Conservation (phyloP, 345 rosid genomes). For the Lepidium sativum region DNA sequence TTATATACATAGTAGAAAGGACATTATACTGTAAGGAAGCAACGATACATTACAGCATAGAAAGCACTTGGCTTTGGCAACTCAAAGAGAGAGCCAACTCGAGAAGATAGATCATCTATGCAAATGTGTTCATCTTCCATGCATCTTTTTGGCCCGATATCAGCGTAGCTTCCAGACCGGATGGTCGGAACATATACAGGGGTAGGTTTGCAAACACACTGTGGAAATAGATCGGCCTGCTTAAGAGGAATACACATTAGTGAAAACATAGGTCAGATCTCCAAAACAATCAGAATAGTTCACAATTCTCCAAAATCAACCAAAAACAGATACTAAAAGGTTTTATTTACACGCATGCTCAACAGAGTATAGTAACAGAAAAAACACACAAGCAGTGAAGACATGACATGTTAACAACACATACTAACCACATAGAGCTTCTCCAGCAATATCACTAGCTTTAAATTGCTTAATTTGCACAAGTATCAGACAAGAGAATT, state of each 20-base stretch:
- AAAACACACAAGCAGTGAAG: background rate
- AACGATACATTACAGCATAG: conserved; percentile 44
- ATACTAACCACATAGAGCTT: background rate
- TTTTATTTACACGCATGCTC: background rate
- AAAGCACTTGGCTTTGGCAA: conserved; percentile 66
- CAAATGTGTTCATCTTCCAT: conserved; percentile 92
- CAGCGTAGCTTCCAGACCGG: conserved; percentile 78
- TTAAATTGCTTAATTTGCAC: background rate
- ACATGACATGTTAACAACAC: background rate
- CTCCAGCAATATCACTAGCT: background rate
- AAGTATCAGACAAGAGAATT: background rate
- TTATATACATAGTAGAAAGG: background rate
- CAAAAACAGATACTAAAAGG: background rate
- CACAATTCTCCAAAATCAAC: background rate
- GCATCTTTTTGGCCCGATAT: conserved; percentile 47
- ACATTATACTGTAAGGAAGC: background rate
- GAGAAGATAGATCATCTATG: conserved; percentile 68
- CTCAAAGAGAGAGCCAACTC: conserved; percentile 44
- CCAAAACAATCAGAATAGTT: background rate
- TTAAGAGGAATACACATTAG: background rate
- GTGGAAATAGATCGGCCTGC: background rate
- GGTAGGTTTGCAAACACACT: conserved; percentile 5
- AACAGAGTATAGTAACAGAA: background rate
- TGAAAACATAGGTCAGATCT: background rate
- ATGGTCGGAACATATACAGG: conserved; percentile 42